Evolutionary conservation across 176 grass and related monocot genomes (phyloP).

Genomic region (Alloteropsis semialata): DNA sequence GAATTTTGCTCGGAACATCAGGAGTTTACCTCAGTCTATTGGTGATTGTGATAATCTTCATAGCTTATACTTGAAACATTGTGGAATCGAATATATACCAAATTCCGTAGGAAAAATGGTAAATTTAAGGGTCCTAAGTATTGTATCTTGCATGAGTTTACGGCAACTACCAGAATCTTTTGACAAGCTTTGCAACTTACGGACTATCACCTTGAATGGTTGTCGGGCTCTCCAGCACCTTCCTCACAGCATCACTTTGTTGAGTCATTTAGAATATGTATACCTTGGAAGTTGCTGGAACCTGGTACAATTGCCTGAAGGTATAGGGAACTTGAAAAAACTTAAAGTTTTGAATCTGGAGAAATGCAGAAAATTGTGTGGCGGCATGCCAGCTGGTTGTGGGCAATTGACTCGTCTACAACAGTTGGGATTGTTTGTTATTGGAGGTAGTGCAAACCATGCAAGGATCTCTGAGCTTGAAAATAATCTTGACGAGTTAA

Average conservation of each 20-base stretch:
- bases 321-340: background rate
- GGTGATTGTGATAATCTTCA: background rate
- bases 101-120: background rate
- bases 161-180: too few species aligned
- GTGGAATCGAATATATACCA: background rate
- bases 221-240: accelerated
- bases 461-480: constrained; percentile 19
- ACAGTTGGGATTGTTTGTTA: background rate
- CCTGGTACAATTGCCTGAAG: constrained; percentile 11
- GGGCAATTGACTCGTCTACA: background rate
- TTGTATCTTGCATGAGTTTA: background rate
- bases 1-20: background rate
- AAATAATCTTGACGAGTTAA: background rate
- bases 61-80: background rate
- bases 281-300: background rate
- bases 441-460: background rate
- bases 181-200: too few species aligned
- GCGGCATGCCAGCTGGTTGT: background rate
- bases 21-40: constrained; percentile 11
- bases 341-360: background rate
- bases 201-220: background rate
- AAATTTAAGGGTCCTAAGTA: background rate
- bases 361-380: background rate
- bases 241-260: background rate
- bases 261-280: background rate